Percentiles rank a stretch among this genome's conserved stretches.
Evolutionary conservation across 352 stramenopile species (phyloP).

Genomic region (Aphanomyces cochlioides): DNA sequence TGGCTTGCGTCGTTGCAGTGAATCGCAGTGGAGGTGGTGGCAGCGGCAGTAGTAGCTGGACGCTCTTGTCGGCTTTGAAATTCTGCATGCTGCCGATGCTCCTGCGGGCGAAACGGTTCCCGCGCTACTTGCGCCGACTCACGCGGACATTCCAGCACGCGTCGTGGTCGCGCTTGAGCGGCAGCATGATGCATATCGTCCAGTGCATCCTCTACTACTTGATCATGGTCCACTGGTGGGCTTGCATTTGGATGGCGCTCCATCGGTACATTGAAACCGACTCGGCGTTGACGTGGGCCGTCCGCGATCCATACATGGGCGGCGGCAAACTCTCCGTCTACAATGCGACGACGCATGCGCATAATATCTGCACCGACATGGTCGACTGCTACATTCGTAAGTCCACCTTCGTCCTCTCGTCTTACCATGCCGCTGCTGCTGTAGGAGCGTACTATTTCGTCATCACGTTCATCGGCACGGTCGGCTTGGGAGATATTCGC

Average conservation of each 20-base stretch:
- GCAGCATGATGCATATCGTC: conserved; percentile 28
- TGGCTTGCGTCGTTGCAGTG: neutral
- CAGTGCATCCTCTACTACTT: conserved; percentile 31
- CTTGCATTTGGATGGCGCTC: conserved; percentile 28
- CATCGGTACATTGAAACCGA: conserved; percentile 27
- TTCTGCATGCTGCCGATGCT: conserved; percentile 25
- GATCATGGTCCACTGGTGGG: conserved; percentile 30
- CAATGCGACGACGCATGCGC: conserved; percentile 1
- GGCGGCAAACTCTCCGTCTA: conserved; percentile 21
- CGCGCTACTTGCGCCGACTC: conserved; percentile 26
- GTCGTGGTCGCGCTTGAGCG: conserved; percentile 16
- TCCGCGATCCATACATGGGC: conserved; percentile 28
- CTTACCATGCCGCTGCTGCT: neutral
- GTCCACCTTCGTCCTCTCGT: neutral
- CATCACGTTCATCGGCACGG: conserved; percentile 28
- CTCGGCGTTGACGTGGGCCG: conserved; percentile 21
- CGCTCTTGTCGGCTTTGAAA: conserved; percentile 11
- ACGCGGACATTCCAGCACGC: conserved; percentile 25
- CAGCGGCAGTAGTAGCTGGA: too few relatives aligned
- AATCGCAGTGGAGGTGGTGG: too few relatives aligned
- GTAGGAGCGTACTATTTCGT: conserved; percentile 31
- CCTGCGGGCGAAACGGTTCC: conserved; percentile 28
- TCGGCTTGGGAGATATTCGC: conserved; percentile 24
- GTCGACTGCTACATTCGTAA: conserved; percentile 26
- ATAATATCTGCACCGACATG: conserved; percentile 27